phyloP scores from a whole-genome alignment of 495 filamentous ascomycete species.

The Penicillium angulare region DNA sequence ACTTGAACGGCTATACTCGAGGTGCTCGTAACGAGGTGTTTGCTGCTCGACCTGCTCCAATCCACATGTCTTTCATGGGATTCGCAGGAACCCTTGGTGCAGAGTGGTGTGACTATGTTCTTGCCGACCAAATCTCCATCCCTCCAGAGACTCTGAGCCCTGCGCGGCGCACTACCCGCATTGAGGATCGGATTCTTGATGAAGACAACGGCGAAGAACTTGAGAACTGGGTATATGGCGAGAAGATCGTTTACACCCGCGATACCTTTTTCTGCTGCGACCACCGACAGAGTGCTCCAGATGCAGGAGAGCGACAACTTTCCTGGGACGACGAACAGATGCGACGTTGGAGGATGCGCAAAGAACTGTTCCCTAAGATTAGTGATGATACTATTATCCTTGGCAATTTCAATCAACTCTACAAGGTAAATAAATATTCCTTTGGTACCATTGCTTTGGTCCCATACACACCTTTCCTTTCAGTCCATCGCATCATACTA shows the following conservation, averaged over 20 bases:
- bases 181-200: slow-evolving; percentile 70
- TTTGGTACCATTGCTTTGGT: too few species aligned
- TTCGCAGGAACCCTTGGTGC: slow-evolving; percentile 96
- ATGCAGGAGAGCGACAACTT: slow-evolving; percentile 58
- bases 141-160: slow-evolving; percentile 79
- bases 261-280: slow-evolving; percentile 99
- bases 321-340: slow-evolving; percentile 85
- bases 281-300: slow-evolving; percentile 88
- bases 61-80: slow-evolving; percentile 99
- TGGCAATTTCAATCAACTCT: slow-evolving; percentile 98
- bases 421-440: slow-evolving; percentile 97
- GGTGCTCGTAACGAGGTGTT: slow-evolving; percentile 98
- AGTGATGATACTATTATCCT: slow-evolving; percentile 86
- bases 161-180: slow-evolving; percentile 66
- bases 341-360: slow-evolving; percentile 89
- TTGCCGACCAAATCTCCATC: slow-evolving; percentile 86
- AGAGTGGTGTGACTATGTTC: slow-evolving; percentile 98
- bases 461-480: slow-evolving; percentile 12
- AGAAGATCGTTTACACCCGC: slow-evolving; percentile 93
- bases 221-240: slow-evolving; percentile 88
- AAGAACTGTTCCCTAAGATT: slow-evolving; percentile 85
- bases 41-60: slow-evolving; percentile 88
- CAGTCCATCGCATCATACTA: slow-evolving; percentile 1
- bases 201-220: slow-evolving; percentile 61
- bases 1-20: slow-evolving; percentile 95